A percentile compares a stretch with the other conserved stretches of the same genome.
These are phyloP conservation scores for Zelonia costaricensis DNA, from an alignment of 208 protist genomes.

Conservation along the genomic window DNA sequence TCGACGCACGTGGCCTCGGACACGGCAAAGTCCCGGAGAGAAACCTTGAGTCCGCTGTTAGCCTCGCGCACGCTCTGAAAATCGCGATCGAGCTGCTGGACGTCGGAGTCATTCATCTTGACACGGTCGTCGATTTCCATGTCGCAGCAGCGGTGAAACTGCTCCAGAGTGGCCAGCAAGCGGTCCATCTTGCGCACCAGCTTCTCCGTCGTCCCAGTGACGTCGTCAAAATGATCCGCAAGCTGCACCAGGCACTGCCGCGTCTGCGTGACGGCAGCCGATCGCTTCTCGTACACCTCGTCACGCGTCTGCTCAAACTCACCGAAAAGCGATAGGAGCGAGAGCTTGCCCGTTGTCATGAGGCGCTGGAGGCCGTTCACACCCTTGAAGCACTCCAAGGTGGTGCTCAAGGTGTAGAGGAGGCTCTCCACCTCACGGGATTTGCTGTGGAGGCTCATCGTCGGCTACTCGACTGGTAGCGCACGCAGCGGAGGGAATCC, in stretches of 20 bases:
- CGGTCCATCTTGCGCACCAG: constrained; percentile 33
- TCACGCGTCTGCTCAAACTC: constrained; percentile 63
- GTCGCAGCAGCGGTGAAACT: constrained; percentile 62
- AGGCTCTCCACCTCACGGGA: constrained; percentile 36
- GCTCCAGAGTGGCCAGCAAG: constrained; percentile 33
- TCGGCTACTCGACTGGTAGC: neutral
- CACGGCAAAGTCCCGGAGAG: constrained; percentile 31
- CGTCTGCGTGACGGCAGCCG: constrained; percentile 37
- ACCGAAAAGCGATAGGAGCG: constrained; percentile 52
- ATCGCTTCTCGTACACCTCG: constrained; percentile 46
- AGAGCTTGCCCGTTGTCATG: constrained; percentile 45
- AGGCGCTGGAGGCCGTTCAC: constrained; percentile 38
- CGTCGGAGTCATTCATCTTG: constrained; percentile 9
- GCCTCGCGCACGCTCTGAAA: constrained; percentile 33
- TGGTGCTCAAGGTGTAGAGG: constrained; percentile 37
- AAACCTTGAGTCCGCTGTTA: constrained; percentile 29
- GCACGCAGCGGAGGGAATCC: too few species aligned
- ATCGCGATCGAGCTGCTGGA: constrained; percentile 14
- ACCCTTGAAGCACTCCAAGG: constrained; percentile 52
- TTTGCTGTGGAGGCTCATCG: constrained; percentile 29
- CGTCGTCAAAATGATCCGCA: constrained; percentile 40
- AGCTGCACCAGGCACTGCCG: constrained; percentile 45
- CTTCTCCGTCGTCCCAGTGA: constrained; percentile 25
- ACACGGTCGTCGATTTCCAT: constrained; percentile 34
- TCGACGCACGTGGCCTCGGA: constrained; percentile 30